Evolutionary conservation across 1,139 yeast genomes (phyloP).

Genomic region (Suhomyces coccinellae): DNA sequence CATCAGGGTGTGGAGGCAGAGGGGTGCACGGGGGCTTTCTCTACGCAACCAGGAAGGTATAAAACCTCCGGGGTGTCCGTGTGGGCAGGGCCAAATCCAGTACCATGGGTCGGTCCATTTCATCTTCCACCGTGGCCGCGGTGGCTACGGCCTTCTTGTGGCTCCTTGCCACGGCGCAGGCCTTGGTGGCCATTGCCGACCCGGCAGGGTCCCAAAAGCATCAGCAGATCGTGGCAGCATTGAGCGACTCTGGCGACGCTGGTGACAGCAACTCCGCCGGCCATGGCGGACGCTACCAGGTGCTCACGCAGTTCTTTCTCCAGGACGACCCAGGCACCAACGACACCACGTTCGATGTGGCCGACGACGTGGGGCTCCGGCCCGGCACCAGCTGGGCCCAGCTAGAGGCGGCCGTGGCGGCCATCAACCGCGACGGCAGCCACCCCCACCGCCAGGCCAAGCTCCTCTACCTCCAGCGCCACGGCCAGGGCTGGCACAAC

Average conservation of each 20-base stretch:
- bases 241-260: neutral
- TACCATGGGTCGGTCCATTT: neutral
- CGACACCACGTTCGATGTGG: conserved; percentile 16
- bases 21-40: neutral
- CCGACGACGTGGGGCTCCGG: conserved; percentile 23
- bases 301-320: conserved; percentile 19
- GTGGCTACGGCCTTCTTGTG: too few relatives aligned
- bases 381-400: conserved; percentile 21
- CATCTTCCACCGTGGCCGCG: too few relatives aligned
- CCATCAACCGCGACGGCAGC: conserved; percentile 9
- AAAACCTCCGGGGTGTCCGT: neutral
- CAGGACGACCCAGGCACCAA: conserved; percentile 22
- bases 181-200: too few relatives aligned
- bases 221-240: too few relatives aligned
- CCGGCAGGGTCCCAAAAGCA: too few relatives aligned
- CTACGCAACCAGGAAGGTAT: neutral
- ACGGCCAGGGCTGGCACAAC: conserved; percentile 45
- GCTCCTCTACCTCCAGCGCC: conserved; percentile 40
- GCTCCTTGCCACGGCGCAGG: too few relatives aligned
- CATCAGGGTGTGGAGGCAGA: neutral
- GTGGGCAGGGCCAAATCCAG: neutral
- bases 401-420: conserved; percentile 10
- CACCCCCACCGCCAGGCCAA: conserved; percentile 17
- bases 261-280: neutral
- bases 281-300: conserved; percentile 11